Evolutionary conservation across 371 early-diverging fungal species (phyloP), one percentile per base, ranked within the genome.

Genomic region (Mortierella sp.): DNA sequence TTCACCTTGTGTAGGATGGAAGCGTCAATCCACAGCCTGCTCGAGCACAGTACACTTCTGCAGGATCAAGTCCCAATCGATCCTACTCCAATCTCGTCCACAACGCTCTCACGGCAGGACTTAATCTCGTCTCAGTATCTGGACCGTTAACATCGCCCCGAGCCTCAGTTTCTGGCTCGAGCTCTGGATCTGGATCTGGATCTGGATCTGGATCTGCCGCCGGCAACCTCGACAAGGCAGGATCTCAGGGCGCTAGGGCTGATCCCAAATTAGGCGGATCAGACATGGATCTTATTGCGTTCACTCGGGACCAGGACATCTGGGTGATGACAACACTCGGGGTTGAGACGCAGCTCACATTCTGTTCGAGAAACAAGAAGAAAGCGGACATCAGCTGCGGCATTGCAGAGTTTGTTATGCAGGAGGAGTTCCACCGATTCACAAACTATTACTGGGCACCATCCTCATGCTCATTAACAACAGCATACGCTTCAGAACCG

Each of bases 381-480:
- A 60, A 66, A 6, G 79, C 82, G 24, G 70, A 64, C 26, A 63
- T 88, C 21, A 81, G 80, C 41, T 86, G 87, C 64, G 93, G 93
- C n/a, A 69, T 83, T 28, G 87, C 88, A 2, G 93, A 93, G 56
- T 91, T 89, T 73, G 83, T 93, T 51, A 91, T 91, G 90, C 92
- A 91, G 82, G 93, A 93, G 66, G 93, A 93, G 70, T 92, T 93
- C 62, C 86, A 87, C 60, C 78, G 93, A 53, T 87, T 81, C 34
- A 87, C 90, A 17, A 89, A 89, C 24, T 93, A 87, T 70, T 85
- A 86, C 65, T 91, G 91, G 91, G 81, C 63, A 23, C 67, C 59
- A 17, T 34, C 71, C 8, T 11, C 52, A 21, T 37, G 6, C 9
- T n/a, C n/a, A n/a, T n/a, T n/a, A n/a, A n/a, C n/a, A n/a, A n/a